Evolutionary conservation across 2,329 filamentous ascomycete species (phyloP).

Genomic region (Fusarium sterilihyphosum): DNA sequence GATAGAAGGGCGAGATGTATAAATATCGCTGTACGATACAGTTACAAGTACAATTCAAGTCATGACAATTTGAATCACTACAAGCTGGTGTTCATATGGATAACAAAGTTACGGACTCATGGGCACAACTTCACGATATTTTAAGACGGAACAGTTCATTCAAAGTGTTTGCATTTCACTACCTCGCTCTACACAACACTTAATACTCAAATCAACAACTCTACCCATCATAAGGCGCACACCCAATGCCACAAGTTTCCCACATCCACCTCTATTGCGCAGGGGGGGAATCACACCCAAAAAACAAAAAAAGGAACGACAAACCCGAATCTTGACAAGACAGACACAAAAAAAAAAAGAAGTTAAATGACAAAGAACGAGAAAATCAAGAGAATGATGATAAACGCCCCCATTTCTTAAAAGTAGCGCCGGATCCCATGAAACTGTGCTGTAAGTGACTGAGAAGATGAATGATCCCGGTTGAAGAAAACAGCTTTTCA

Average conservation of each 20-base stretch:
- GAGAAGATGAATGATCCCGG: constrained; percentile 26
- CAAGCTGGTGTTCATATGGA: too few relatives aligned
- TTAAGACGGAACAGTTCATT: constrained; percentile 8
- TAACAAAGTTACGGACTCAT: not conserved
- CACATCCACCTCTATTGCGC: constrained; percentile 23
- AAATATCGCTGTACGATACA: constrained; percentile 44
- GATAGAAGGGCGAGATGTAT: constrained; percentile 30
- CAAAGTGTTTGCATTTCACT: constrained; percentile 42
- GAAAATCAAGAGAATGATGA: constrained; percentile 2
- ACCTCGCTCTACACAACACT: constrained; percentile 36
- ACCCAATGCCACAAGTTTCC: constrained; percentile 22
- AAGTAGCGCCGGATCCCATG: constrained; percentile 44
- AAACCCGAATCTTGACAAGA: constrained; percentile 18
- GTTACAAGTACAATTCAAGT: constrained; percentile 25
- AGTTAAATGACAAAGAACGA: constrained; percentile 24
- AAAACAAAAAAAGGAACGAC: constrained; percentile 16
- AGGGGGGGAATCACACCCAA: constrained; percentile 8
- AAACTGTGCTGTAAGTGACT: constrained; percentile 27
- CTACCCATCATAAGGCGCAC: constrained; percentile 35
- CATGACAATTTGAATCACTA: constrained; percentile 19
- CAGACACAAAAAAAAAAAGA: constrained; percentile 5
- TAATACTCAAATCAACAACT: constrained; percentile 14
- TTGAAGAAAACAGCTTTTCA: not conserved
- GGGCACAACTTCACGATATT: not conserved
- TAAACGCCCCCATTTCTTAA: constrained; percentile 40